These are phyloP conservation scores for Metrosideros polymorpha DNA, from an alignment of 441 rosid genomes.

Conservation along the genomic window DNA sequence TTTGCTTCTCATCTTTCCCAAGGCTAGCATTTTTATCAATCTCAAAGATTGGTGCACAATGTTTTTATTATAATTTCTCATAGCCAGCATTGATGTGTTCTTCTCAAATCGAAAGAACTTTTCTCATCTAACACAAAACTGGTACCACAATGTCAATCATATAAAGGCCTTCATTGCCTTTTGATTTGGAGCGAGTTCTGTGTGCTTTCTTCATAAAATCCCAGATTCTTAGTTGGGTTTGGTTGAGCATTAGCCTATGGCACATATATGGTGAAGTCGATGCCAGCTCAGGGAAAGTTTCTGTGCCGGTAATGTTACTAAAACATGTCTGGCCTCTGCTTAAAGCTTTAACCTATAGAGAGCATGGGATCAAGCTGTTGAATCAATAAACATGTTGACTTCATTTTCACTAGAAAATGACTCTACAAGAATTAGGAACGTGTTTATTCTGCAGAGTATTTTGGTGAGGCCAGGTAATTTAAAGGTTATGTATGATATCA, in stretches of 20 bases:
- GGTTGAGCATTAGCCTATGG: neutral
- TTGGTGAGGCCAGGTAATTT: neutral
- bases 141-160: neutral
- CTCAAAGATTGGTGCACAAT: neutral
- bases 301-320: neutral
- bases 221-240: neutral
- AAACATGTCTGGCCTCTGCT: neutral
- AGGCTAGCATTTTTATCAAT: neutral
- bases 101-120: neutral
- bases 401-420: neutral
- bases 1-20: neutral
- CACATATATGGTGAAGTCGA: neutral
- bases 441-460: neutral
- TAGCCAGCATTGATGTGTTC: neutral
- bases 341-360: neutral
- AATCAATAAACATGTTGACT: neutral
- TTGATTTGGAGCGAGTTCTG: neutral
- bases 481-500: neutral
- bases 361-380: neutral
- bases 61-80: neutral
- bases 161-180: neutral
- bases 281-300: neutral
- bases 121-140: neutral
- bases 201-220: neutral
- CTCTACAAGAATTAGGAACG: neutral